Conservation (phyloP, 805 yeast species). For the Candida manassasensis region DNA sequence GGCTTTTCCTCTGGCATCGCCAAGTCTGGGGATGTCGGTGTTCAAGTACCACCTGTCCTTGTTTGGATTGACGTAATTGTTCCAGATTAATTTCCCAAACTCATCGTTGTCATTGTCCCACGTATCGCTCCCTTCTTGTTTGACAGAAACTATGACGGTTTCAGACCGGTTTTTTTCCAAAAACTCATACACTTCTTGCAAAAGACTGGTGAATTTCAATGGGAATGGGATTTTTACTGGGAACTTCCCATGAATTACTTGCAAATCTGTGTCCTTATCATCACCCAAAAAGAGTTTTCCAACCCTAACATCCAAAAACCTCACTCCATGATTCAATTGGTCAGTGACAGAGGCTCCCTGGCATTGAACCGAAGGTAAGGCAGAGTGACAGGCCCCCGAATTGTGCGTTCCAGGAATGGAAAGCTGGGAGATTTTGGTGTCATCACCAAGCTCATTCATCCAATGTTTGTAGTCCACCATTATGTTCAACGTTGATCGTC, state of each 20-base stretch:
- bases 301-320: constrained; percentile 65
- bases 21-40: constrained; percentile 50
- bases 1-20: constrained; percentile 63
- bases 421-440: constrained; percentile 46
- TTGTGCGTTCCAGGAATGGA: constrained; percentile 86
- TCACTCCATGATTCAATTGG: constrained; percentile 69
- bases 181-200: constrained; percentile 57
- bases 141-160: constrained; percentile 60
- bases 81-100: constrained; percentile 59
- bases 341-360: constrained; percentile 57
- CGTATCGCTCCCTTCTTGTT: constrained; percentile 66
- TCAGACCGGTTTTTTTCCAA: constrained; percentile 51
- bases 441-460: constrained; percentile 52
- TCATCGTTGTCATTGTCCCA: constrained; percentile 65
- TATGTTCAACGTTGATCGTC: constrained; percentile 6
- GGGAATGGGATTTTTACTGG: constrained; percentile 63
- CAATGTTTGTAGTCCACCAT: constrained; percentile 46
- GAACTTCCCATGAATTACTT: constrained; percentile 71
- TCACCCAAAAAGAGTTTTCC: constrained; percentile 53
- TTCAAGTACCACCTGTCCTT: constrained; percentile 58
- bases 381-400: constrained; percentile 65
- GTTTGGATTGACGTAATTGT: constrained; percentile 45
- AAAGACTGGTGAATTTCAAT: constrained; percentile 44
- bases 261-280: constrained; percentile 50
- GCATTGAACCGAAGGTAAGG: constrained; percentile 74